Base-by-base conservation (phyloP, 306 rosid genomes). In the Cicer bijugum region DNA sequence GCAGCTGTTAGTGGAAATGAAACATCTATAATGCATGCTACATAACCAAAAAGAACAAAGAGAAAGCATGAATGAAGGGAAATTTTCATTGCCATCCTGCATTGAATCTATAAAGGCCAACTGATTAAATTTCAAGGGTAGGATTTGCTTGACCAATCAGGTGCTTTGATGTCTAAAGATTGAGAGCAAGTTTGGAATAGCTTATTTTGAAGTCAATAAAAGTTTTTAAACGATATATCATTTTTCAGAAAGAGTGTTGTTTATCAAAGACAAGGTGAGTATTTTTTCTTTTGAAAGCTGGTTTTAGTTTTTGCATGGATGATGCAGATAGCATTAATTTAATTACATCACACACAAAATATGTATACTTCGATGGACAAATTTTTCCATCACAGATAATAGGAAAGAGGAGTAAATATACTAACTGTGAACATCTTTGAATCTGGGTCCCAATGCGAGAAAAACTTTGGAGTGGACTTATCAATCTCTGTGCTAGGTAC, bases 371-470 rank as follows among this genome's bases (percentile, higher is more conserved):
- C 14, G n/a, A 64, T 38, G 17, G 42, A 78, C 15, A 1, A 64
- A 75, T 20, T 63, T 75, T 51, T 10, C 12, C 12, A 62, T 59
- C 39, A 44, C 9, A 33, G n/a, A 39, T 4, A 55, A 28, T 28
- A 28, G 35, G 16, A 42, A 66, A 74, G 58, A 53, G 43, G 51
- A 68, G 69, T 37, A 50, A 69, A 14, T 63, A 62, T 56, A 85
- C 91, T 71, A 53, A 93, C 97, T 68, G 98, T 91, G 83, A 94
- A 94, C 98, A 94, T 91, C 87, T 94, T 94, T 0, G 96, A 88
- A 83, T 94, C 98, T 20, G 96, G 96, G 83, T 94, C 98, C 98
- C 98, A 94, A 76, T 94, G 96, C 4, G 98, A 88, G 89, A 94
- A 94, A 80, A 94, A 94, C 71, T 94, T 91, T 3, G 94, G 97